Percentiles rank a stretch among this genome's conserved stretches.
Evolutionary conservation across 2,329 filamentous ascomycete species (phyloP).

Genomic region (Canariomyces notabilis): DNA sequence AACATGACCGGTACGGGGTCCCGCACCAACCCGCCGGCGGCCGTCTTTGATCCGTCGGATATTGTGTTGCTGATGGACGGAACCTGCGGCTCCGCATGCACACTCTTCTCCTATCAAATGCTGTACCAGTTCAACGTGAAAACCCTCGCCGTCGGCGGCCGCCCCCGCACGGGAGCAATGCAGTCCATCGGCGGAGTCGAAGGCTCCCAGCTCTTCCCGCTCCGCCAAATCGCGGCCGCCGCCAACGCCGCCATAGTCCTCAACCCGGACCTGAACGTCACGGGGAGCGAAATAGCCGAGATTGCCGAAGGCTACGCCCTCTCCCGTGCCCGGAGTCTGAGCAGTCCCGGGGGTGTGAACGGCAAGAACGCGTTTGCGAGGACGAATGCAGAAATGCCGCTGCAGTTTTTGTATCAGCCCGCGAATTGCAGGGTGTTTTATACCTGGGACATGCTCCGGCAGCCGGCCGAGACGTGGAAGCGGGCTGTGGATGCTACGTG

Average conservation of each 20-base stretch:
- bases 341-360: constrained; percentile 27
- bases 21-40: constrained; percentile 37
- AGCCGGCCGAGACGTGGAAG: constrained; percentile 39
- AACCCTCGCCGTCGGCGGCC: constrained; percentile 45
- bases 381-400: constrained; percentile 31
- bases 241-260: constrained; percentile 27
- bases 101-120: constrained; percentile 51
- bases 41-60: constrained; percentile 47
- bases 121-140: constrained; percentile 44
- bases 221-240: constrained; percentile 27
- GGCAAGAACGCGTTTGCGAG: constrained; percentile 34
- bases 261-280: constrained; percentile 14
- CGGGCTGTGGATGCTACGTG: constrained; percentile 34
- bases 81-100: constrained; percentile 51
- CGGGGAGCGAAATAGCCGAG: constrained; percentile 26
- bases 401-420: constrained; percentile 43
- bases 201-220: constrained; percentile 36
- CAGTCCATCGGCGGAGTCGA: constrained; percentile 47
- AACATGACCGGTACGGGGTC: constrained; percentile 40
- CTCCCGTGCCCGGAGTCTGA: constrained; percentile 23
- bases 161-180: constrained; percentile 39
- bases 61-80: constrained; percentile 51
- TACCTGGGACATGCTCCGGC: constrained; percentile 38
- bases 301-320: constrained; percentile 33
- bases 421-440: constrained; percentile 46